These are phyloP conservation scores for Onygena corvina DNA, from an alignment of 2,329 filamentous ascomycete genomes.

Conservation along the genomic window DNA sequence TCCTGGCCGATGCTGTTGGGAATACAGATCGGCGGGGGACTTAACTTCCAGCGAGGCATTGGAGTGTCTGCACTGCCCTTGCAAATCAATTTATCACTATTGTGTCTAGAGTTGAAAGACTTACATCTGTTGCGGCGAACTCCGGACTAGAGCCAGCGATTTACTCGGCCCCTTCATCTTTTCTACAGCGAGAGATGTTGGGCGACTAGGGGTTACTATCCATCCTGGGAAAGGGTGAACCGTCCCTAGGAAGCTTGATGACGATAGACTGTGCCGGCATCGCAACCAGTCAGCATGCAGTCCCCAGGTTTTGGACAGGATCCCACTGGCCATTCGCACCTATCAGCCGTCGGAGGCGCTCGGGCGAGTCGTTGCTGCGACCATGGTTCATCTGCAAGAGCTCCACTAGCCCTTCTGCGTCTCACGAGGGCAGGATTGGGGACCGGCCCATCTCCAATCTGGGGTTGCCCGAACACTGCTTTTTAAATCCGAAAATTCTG, in stretches of 20 bases:
- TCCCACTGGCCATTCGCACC: background rate
- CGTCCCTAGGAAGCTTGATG: background rate
- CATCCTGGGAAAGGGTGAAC: background rate
- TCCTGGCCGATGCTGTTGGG: too few relatives aligned
- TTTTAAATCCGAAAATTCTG: background rate
- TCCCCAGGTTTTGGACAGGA: background rate
- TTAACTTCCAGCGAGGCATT: too few relatives aligned
- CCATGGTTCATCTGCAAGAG: background rate
- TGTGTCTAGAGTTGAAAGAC: too few relatives aligned
- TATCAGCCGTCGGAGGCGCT: background rate
- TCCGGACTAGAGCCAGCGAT: too few relatives aligned
- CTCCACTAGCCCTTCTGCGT: background rate
- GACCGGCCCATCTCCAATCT: background rate
- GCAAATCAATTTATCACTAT: too few relatives aligned
- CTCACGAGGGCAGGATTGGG: slow-evolving; percentile 1
- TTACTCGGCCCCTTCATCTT: too few relatives aligned
- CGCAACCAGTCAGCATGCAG: background rate
- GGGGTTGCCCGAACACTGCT: background rate
- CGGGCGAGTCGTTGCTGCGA: background rate
- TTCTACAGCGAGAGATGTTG: too few relatives aligned
- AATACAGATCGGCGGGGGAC: too few relatives aligned
- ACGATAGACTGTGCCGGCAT: background rate
- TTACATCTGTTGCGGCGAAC: too few relatives aligned
- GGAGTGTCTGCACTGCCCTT: too few relatives aligned
- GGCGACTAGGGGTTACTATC: background rate